Evolutionary conservation across 805 yeast genomes (phyloP).

Genomic region (Maudiozyma saulgeensis): DNA sequence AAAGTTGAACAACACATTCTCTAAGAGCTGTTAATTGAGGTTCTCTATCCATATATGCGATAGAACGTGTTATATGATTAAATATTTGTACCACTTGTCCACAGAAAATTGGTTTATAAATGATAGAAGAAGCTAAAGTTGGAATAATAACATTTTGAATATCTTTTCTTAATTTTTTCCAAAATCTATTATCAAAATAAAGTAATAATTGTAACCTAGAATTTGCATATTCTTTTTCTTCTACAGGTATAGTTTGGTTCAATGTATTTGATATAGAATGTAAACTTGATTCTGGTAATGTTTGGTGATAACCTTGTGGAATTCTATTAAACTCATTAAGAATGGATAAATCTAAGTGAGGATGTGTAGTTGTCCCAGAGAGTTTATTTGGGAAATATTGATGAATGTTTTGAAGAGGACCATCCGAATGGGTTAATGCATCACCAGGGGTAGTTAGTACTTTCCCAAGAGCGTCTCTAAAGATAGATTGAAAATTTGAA

Average conservation of each 20-base stretch:
- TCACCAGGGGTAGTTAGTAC: conserved; percentile 30
- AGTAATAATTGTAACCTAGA: conserved; percentile 52
- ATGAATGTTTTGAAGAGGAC: conserved; percentile 19
- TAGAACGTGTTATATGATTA: conserved; percentile 39
- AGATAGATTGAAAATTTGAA: conserved; percentile 29
- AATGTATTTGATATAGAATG: conserved; percentile 25
- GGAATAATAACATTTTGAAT: conserved; percentile 46
- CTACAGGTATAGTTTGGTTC: conserved; percentile 10
- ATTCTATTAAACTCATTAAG: conserved; percentile 30
- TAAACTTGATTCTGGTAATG: conserved; percentile 11
- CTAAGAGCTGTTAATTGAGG: conserved; percentile 74
- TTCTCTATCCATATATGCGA: conserved; percentile 68
- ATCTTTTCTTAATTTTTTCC: conserved; percentile 41
- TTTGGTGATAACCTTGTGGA: conserved; percentile 28
- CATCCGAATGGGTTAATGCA: conserved; percentile 11
- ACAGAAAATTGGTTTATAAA: conserved; percentile 40
- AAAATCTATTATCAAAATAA: conserved; percentile 49
- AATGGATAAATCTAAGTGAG: conserved; percentile 22
- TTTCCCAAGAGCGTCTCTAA: conserved; percentile 37
- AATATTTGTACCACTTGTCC: conserved; percentile 46
- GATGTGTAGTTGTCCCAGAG: conserved; percentile 7
- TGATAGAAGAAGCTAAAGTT: conserved; percentile 41
- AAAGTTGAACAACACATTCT: conserved; percentile 71
- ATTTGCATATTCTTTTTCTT: conserved; percentile 15
- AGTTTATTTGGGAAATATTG: conserved; percentile 15